Evolutionary conservation across 768 basidiomycete species (phyloP).

Genomic region (Phlebiopsis gigantea): DNA sequence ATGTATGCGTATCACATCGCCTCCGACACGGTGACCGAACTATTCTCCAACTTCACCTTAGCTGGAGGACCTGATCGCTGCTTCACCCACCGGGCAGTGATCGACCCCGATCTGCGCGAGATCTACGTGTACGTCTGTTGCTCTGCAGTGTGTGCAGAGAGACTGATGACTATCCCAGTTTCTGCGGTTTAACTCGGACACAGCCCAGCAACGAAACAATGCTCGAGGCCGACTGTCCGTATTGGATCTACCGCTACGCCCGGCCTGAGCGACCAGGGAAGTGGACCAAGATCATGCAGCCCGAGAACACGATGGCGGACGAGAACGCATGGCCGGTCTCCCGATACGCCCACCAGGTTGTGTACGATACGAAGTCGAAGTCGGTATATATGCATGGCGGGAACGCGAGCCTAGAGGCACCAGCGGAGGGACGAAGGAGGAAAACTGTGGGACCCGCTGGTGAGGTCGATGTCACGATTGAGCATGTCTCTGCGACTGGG

Average conservation of each 20-base stretch:
- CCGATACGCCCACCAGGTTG: conserved; percentile 76
- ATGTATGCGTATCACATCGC: conserved; percentile 71
- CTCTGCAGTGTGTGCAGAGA: not conserved
- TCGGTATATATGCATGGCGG: conserved; percentile 72
- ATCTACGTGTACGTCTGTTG: conserved; percentile 59
- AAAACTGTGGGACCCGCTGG: conserved; percentile 42
- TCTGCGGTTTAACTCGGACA: conserved; percentile 54
- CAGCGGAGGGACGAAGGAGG: conserved; percentile 6
- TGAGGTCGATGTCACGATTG: not conserved
- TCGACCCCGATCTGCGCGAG: conserved; percentile 57
- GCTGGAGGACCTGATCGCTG: conserved; percentile 65
- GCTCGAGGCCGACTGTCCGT: conserved; percentile 43
- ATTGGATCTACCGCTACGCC: conserved; percentile 67
- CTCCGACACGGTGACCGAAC: conserved; percentile 50
- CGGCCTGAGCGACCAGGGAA: conserved; percentile 45
- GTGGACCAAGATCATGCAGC: conserved; percentile 57
- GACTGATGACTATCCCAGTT: conserved; percentile 30
- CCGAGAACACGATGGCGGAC: conserved; percentile 9
- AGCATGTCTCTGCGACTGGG: conserved; percentile 8
- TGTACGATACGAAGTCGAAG: conserved; percentile 56
- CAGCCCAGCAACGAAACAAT: conserved; percentile 35
- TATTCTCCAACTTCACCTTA: conserved; percentile 57
- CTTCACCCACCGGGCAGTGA: conserved; percentile 70
- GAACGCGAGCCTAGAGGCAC: conserved; percentile 47
- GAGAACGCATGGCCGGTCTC: conserved; percentile 37